A percentile compares a stretch with the other conserved stretches of the same genome.
Conservation (phyloP, 2,329 filamentous ascomycete genomes). For the Pseudogymnoascus sp. region DNA sequence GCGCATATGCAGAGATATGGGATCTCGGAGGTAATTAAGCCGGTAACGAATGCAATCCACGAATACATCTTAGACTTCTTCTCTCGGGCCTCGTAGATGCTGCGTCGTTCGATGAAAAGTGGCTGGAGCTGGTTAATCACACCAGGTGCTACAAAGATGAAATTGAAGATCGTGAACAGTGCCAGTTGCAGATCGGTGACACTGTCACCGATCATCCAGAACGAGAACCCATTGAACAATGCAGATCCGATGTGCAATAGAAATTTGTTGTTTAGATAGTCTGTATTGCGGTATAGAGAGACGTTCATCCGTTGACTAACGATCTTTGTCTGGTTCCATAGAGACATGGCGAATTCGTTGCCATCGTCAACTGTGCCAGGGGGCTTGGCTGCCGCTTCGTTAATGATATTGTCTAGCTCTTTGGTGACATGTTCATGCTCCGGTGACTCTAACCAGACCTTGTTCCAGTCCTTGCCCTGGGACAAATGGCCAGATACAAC, state of each 20-base stretch:
- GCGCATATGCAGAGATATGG: constrained; percentile 38
- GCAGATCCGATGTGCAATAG: constrained; percentile 45
- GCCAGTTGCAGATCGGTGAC: constrained; percentile 45
- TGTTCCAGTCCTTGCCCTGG: constrained; percentile 53
- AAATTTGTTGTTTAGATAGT: constrained; percentile 41
- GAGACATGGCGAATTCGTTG: constrained; percentile 63
- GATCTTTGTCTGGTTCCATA: constrained; percentile 54
- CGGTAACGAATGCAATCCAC: constrained; percentile 52
- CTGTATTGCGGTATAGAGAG: constrained; percentile 54
- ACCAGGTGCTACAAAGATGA: constrained; percentile 53
- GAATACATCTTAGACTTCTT: constrained; percentile 54
- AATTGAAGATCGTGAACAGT: constrained; percentile 54
- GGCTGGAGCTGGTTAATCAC: constrained; percentile 52
- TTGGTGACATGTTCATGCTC: constrained; percentile 47
- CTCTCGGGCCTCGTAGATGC: constrained; percentile 52
- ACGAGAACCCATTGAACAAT: constrained; percentile 54
- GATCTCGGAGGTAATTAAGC: constrained; percentile 40
- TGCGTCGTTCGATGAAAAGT: constrained; percentile 46
- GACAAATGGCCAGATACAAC: constrained; percentile 41
- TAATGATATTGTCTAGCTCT: constrained; percentile 56
- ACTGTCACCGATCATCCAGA: constrained; percentile 49
- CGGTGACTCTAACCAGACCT: constrained; percentile 60
- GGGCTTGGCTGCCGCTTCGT: constrained; percentile 42
- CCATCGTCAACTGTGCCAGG: constrained; percentile 40
- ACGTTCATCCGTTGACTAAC: constrained; percentile 56